phyloP scores from a whole-genome alignment of 257 asterid species.

The Salvia splendens region DNA sequence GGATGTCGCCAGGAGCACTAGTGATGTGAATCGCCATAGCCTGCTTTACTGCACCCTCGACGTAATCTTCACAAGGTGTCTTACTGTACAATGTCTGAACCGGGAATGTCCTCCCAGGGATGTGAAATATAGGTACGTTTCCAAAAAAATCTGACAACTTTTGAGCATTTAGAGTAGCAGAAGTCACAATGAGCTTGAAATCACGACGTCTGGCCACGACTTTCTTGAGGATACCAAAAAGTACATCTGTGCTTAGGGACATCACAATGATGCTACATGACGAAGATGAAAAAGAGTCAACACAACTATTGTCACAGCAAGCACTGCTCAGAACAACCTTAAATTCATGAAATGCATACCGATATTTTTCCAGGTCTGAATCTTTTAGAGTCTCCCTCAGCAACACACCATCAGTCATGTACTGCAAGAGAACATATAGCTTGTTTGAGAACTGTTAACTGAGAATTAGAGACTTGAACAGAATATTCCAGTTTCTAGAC shows the following conservation, averaged over 20 bases:
- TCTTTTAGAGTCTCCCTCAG: conserved; percentile 92
- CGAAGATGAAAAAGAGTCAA: conserved; percentile 19
- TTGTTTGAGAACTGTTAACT: conserved; percentile 11
- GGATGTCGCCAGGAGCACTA: conserved; percentile 94
- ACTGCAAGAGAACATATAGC: conserved; percentile 47
- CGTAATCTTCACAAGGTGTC: conserved; percentile 94
- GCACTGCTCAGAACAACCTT: conserved; percentile 5
- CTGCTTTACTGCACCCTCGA: conserved; percentile 95
- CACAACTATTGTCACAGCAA: not conserved
- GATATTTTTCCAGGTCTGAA: conserved; percentile 88
- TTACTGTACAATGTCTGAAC: conserved; percentile 76
- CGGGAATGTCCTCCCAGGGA: conserved; percentile 96
- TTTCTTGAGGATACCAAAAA: conserved; percentile 92
- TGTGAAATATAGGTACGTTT: conserved; percentile 92
- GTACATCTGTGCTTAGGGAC: conserved; percentile 88
- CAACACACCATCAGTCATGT: conserved; percentile 99
- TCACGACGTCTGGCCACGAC: conserved; percentile 95
- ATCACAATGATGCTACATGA: conserved; percentile 72
- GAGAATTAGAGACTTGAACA: not conserved
- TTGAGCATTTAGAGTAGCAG: conserved; percentile 91
- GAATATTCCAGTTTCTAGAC: conserved; percentile 21
- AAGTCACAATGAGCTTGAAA: conserved; percentile 95
- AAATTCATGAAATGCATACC: conserved; percentile 48
- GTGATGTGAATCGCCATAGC: conserved; percentile 92
- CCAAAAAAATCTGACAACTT: conserved; percentile 92